Conservation (phyloP, 345 rosid genomes). For the Physaria fendleri region DNA sequence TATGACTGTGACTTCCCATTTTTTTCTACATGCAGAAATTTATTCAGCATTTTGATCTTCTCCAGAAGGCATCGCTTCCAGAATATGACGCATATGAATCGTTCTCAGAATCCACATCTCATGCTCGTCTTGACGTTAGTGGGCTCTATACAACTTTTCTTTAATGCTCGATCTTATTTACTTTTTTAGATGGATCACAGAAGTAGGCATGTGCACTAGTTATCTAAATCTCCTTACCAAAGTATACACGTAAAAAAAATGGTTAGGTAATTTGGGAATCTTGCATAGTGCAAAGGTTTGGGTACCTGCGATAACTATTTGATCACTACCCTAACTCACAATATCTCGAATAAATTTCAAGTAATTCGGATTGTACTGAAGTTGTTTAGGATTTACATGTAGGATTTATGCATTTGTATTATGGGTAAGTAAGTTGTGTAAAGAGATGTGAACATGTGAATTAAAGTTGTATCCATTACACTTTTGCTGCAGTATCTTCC, state of each 20-base stretch:
- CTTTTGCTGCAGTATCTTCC: conserved; percentile 44
- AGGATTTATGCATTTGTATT: background rate
- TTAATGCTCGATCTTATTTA: background rate
- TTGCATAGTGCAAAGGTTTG: background rate
- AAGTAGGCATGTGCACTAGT: background rate
- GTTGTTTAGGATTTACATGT: background rate
- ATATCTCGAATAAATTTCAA: background rate
- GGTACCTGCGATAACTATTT: background rate
- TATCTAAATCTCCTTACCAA: background rate
- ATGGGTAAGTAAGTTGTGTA: background rate
- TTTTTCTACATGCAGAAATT: conserved; percentile 54
- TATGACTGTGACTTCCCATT: background rate
- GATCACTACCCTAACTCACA: background rate
- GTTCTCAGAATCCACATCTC: conserved; percentile 63
- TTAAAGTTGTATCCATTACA: conserved; percentile 1
- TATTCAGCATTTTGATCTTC: conserved; percentile 86
- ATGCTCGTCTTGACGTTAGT: conserved; percentile 74
- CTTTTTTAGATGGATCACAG: background rate
- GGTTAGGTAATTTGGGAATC: background rate
- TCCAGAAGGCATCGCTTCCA: conserved; percentile 87
- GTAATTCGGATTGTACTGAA: background rate
- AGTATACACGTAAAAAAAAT: background rate
- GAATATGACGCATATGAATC: conserved; percentile 65
- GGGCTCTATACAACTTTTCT: conserved; percentile 14
- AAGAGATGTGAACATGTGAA: background rate